phyloP scores from a whole-genome alignment of 805 yeast species.

The Myxozyma neglecta region DNA sequence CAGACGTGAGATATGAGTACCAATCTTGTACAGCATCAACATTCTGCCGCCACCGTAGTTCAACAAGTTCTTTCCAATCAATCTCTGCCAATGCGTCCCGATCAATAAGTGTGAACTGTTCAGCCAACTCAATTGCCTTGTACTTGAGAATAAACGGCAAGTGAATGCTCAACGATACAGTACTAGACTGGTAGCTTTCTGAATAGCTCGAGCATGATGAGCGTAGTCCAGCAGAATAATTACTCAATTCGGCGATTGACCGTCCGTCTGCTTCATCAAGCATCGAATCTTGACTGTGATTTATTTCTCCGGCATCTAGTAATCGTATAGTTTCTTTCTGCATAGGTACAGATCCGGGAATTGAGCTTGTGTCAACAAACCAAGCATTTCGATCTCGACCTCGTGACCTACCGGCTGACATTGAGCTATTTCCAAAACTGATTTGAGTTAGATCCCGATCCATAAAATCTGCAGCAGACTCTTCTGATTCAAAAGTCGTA shows the following conservation, averaged over 20 bases:
- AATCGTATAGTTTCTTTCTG: neutral
- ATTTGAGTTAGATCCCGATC: neutral
- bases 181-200: conserved; percentile 15
- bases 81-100: conserved; percentile 77
- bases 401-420: neutral
- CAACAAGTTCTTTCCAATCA: conserved; percentile 88
- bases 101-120: conserved; percentile 85
- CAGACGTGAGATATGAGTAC: conserved; percentile 69
- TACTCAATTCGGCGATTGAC: neutral
- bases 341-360: conserved; percentile 12
- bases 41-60: conserved; percentile 68
- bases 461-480: no score
- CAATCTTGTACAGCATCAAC: conserved; percentile 75
- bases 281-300: neutral
- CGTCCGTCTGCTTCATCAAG: neutral
- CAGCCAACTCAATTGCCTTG: conserved; percentile 64
- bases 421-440: neutral
- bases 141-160: conserved; percentile 79
- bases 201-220: conserved; percentile 6
- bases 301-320: neutral
- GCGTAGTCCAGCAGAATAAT: neutral
- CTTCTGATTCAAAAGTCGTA: no score
- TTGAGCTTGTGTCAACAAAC: conserved; percentile 10
- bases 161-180: conserved; percentile 46
- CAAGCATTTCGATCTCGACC: conserved; percentile 20